Conservation (phyloP, 768 basidiomycete genomes). For the Pleurotus tuoliensis region DNA sequence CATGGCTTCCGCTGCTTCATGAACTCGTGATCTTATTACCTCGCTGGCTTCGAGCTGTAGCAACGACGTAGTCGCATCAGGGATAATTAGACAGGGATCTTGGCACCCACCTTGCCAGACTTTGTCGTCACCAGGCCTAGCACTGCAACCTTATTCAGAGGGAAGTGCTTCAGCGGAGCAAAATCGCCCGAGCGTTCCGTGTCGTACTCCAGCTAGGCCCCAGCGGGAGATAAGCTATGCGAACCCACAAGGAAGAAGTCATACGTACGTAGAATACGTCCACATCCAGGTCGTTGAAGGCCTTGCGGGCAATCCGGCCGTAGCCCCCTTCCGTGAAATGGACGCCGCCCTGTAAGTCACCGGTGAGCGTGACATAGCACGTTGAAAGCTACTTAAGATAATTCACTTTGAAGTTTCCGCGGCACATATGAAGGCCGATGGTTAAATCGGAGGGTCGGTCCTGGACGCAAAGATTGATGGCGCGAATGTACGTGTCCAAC, state of each 20-base stretch:
- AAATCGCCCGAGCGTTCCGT: conserved; percentile 61
- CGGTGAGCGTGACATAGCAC: background rate
- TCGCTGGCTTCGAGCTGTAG: conserved; percentile 46
- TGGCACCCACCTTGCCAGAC: conserved; percentile 32
- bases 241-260: background rate
- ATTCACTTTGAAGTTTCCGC: conserved; percentile 51
- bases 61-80: background rate
- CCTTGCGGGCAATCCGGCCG: conserved; percentile 46
- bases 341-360: conserved; percentile 29
- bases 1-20: conserved; percentile 50
- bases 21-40: conserved; percentile 44
- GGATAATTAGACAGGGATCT: background rate
- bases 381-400: conserved; percentile 30
- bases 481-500: conserved; percentile 64
- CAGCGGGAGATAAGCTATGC: conserved; percentile 11
- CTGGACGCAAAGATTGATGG: conserved; percentile 54
- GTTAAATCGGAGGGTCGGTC: conserved; percentile 52
- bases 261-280: conserved; percentile 46
- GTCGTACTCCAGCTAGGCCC: conserved; percentile 55
- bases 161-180: conserved; percentile 48
- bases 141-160: conserved; percentile 42
- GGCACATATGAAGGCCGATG: conserved; percentile 58
- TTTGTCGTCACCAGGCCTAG: conserved; percentile 50
- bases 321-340: conserved; percentile 64
- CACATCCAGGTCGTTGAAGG: conserved; percentile 58